Evolutionary conservation across 768 basidiomycete genomes (phyloP).

Genomic region (Phylloporus sp.): DNA sequence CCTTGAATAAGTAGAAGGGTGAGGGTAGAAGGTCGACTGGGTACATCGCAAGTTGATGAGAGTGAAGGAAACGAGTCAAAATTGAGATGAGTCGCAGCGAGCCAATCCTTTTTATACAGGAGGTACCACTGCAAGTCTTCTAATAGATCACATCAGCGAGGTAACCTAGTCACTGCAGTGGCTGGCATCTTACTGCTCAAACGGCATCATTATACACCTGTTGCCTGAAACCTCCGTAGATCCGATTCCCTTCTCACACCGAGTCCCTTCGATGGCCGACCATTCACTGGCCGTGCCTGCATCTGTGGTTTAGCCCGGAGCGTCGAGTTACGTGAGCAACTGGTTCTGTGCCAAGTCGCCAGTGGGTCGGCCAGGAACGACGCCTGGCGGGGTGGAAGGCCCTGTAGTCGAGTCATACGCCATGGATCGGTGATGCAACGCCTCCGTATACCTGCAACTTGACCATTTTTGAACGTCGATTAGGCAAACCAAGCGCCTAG

Average conservation of each 20-base stretch:
- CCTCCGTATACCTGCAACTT: constrained; percentile 1
- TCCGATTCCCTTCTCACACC: constrained; percentile 22
- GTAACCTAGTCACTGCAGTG: constrained; percentile 34
- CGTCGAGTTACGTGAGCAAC: constrained; percentile 8
- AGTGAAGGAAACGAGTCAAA: background rate
- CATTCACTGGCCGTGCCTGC: constrained; percentile 19
- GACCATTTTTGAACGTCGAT: constrained; percentile 14
- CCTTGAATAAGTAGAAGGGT: constrained; percentile 47
- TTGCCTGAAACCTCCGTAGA: constrained; percentile 21
- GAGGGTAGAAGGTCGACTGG: constrained; percentile 46
- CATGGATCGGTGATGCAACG: constrained; percentile 5
- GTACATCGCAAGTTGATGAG: constrained; percentile 21
- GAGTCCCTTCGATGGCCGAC: constrained; percentile 18
- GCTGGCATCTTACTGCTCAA: constrained; percentile 25
- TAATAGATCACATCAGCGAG: constrained; percentile 28
- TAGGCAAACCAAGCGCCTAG: constrained; percentile 8
- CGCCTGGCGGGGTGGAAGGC: background rate
- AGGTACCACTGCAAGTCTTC: constrained; percentile 27
- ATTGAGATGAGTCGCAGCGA: constrained; percentile 7
- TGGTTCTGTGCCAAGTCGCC: constrained; percentile 13
- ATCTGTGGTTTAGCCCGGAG: constrained; percentile 19
- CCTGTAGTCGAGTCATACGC: constrained; percentile 12
- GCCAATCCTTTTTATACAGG: constrained; percentile 30
- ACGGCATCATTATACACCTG: constrained; percentile 27
- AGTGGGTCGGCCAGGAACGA: constrained; percentile 25